Evolutionary conservation across 176 grass and related monocot species (phyloP).

Genomic region (Oryza officinalis): DNA sequence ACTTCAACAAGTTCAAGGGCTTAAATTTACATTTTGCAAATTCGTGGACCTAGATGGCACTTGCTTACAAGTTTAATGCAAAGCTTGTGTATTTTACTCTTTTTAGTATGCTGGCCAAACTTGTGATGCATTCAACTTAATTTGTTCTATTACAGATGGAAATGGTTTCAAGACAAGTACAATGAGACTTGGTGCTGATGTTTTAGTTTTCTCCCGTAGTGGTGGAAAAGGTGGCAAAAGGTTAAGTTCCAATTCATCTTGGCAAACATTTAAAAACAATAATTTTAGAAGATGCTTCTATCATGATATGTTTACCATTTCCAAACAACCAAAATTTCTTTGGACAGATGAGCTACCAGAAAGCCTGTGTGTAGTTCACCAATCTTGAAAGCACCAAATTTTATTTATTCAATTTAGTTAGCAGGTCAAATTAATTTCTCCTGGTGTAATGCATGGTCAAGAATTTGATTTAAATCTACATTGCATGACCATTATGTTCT

Average conservation of each 20-base stretch:
- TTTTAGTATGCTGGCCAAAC: conserved; percentile 17
- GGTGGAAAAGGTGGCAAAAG: conserved; percentile 65
- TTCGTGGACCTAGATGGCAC: background rate
- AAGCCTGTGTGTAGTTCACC: conserved; percentile 11
- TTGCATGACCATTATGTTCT: background rate
- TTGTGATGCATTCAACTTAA: conserved; percentile 36
- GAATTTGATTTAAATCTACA: background rate
- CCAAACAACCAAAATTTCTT: conserved; percentile 4
- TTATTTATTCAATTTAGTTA: conserved; percentile 17
- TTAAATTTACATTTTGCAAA: background rate
- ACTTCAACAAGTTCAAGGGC: background rate
- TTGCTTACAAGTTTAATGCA: background rate
- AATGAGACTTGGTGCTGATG: conserved; percentile 98
- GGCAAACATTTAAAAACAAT: background rate
- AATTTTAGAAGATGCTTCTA: conserved; percentile 35
- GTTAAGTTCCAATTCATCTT: conserved; percentile 46
- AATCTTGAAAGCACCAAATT: conserved; percentile 23
- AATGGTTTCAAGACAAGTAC: conserved; percentile 99
- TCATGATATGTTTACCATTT: conserved; percentile 13
- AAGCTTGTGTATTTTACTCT: background rate
- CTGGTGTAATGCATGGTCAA: conserved; percentile 4
- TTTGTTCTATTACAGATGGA: conserved; percentile 62
- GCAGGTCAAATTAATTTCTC: background rate
- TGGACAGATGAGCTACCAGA: background rate
- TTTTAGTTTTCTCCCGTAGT: conserved; percentile 90